Conservation (phyloP, 306 rosid genomes). For the Betula pendula region DNA sequence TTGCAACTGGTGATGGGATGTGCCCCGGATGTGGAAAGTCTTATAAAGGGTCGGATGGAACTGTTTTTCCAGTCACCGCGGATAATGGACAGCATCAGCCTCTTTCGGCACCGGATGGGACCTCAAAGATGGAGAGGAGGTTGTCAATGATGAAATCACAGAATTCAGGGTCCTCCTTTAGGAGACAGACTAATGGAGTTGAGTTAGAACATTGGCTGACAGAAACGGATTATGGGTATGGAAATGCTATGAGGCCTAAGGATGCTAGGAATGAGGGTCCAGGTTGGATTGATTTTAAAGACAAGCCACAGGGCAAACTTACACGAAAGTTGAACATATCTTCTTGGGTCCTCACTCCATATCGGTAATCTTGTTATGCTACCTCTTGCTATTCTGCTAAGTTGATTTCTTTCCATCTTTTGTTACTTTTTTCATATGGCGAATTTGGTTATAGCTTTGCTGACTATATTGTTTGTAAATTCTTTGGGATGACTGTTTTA, state of each 20-base stretch:
- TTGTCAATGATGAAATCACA: conserved; percentile 49
- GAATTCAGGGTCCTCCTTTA: conserved; percentile 38
- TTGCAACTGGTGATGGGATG: conserved; percentile 48
- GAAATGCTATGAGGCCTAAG: conserved; percentile 76
- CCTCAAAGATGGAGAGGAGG: conserved; percentile 58
- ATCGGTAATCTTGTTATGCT: conserved; percentile 42
- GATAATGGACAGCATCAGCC: conserved; percentile 22
- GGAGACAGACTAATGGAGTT: conserved; percentile 49
- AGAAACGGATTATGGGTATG: conserved; percentile 72
- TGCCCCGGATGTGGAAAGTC: conserved; percentile 61
- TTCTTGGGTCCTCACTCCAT: conserved; percentile 70
- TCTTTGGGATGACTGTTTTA: neutral
- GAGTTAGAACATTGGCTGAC: conserved; percentile 61
- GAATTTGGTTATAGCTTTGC: neutral
- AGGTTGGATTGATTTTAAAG: conserved; percentile 52
- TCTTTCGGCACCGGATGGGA: conserved; percentile 32
- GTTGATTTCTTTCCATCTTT: neutral
- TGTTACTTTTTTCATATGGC: neutral
- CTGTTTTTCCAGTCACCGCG: conserved; percentile 14
- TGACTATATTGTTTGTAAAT: neutral
- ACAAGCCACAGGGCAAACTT: conserved; percentile 64
- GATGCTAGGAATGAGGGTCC: conserved; percentile 40
- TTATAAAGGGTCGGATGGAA: conserved; percentile 37
- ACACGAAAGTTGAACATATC: conserved; percentile 57
- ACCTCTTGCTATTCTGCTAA: neutral